Conservation (phyloP, 768 basidiomycete species). For the Lactifluus hygrophoroides region DNA sequence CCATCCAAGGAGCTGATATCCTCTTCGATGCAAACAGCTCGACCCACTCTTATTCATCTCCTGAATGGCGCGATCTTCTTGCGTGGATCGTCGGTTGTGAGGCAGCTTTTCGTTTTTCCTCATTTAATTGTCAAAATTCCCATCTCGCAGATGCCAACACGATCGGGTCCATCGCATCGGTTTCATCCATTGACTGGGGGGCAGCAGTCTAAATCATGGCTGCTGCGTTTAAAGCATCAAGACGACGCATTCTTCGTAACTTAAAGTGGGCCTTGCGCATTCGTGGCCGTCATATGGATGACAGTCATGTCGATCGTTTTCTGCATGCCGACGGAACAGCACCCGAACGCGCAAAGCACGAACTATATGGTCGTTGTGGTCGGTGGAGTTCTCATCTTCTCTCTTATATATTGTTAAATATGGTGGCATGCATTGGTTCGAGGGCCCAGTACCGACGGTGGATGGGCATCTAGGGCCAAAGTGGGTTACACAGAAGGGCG, state of each 20-base stretch:
- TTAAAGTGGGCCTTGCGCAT: slow-evolving; percentile 47
- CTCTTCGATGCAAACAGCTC: slow-evolving; percentile 34
- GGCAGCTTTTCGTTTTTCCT: slow-evolving; percentile 19
- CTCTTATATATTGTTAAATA: slow-evolving; percentile 59
- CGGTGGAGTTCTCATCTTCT: slow-evolving; percentile 47
- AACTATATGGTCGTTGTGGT: slow-evolving; percentile 67
- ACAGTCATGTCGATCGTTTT: slow-evolving; percentile 51
- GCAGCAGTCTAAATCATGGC: slow-evolving; percentile 51
- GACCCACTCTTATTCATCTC: slow-evolving; percentile 51
- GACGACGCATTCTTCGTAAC: background rate
- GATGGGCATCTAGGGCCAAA: slow-evolving; percentile 4
- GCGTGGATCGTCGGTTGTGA: slow-evolving; percentile 64
- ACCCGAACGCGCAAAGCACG: slow-evolving; percentile 42
- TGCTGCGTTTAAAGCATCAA: slow-evolving; percentile 25
- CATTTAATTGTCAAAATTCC: background rate
- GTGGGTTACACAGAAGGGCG: background rate
- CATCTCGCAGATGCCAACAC: slow-evolving; percentile 40
- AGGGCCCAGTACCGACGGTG: slow-evolving; percentile 50
- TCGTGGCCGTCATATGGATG: slow-evolving; percentile 57
- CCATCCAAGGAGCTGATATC: background rate
- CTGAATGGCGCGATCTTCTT: slow-evolving; percentile 48
- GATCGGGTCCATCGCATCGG: slow-evolving; percentile 39
- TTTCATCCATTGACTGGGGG: slow-evolving; percentile 55
- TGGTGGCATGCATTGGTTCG: slow-evolving; percentile 67
- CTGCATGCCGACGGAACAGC: slow-evolving; percentile 51